Evolutionary conservation across 2,329 filamentous ascomycete species (phyloP).

Genomic region (Fusarium sp.): DNA sequence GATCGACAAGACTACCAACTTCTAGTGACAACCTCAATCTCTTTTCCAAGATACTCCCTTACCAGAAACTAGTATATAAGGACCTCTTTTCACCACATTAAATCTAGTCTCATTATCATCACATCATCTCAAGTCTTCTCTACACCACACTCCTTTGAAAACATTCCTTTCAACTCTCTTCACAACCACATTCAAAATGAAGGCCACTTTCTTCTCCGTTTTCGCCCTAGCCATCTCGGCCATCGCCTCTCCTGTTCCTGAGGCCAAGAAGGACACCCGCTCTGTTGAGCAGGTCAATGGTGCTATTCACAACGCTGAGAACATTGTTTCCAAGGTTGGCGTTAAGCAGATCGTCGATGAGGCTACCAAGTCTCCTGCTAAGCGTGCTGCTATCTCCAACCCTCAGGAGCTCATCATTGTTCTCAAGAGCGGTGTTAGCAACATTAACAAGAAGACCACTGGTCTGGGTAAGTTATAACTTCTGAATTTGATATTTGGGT

Average conservation of each 20-base stretch:
- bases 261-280: background rate
- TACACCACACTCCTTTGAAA: background rate
- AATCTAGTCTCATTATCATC: slow-evolving; percentile 1
- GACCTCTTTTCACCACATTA: background rate
- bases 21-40: background rate
- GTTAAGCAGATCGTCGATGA: slow-evolving; percentile 8
- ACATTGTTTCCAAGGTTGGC: slow-evolving; percentile 1
- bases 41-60: background rate
- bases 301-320: background rate
- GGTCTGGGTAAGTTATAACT: slow-evolving; percentile 1
- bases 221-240: slow-evolving; percentile 39
- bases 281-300: slow-evolving; percentile 10
- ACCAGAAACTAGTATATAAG: slow-evolving; percentile 9
- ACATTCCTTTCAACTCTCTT: background rate
- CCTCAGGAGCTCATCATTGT: slow-evolving; percentile 10
- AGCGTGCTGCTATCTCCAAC: slow-evolving; percentile 9
- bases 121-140: slow-evolving; percentile 9
- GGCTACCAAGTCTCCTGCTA: background rate
- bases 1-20: slow-evolving; percentile 23
- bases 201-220: slow-evolving; percentile 42
- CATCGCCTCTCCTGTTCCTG: slow-evolving; percentile 37
- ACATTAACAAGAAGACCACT: slow-evolving; percentile 19
- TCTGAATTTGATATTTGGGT: background rate
- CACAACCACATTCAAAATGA: slow-evolving; percentile 36
- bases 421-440: background rate